Conservation (phyloP, 345 rosid species). For the Heritiera fomes region DNA sequence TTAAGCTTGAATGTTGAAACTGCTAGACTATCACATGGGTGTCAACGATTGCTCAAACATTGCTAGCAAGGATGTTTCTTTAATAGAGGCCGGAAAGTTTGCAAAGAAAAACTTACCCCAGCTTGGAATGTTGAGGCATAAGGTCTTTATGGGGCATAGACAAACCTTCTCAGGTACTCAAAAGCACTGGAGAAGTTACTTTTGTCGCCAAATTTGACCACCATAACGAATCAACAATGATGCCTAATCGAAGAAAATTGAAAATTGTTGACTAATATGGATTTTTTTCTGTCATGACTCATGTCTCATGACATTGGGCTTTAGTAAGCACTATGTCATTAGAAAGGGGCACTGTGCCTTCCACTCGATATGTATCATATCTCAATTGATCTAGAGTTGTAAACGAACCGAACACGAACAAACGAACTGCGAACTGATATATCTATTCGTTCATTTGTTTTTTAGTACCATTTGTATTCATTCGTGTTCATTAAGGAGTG, state of each 20-base stretch:
- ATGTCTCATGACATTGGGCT: neutral
- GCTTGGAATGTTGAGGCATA: neutral
- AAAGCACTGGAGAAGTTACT: slow-evolving; percentile 10
- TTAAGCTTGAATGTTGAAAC: slow-evolving; percentile 12
- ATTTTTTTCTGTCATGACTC: neutral
- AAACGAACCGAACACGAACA: too few relatives aligned
- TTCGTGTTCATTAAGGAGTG: too few relatives aligned
- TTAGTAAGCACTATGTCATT: neutral
- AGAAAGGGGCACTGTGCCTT: neutral
- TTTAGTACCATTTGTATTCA: too few relatives aligned
- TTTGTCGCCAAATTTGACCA: slow-evolving; percentile 17
- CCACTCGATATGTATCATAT: too few relatives aligned
- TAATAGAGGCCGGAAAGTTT: slow-evolving; percentile 22
- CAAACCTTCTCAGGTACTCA: slow-evolving; percentile 17
- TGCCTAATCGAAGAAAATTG: neutral
- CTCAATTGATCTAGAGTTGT: too few relatives aligned
- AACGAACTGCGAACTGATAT: too few relatives aligned
- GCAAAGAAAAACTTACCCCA: neutral
- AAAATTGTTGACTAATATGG: neutral
- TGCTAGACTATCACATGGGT: slow-evolving; percentile 19
- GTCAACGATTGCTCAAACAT: neutral
- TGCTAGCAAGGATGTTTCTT: neutral
- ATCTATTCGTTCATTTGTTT: too few relatives aligned
- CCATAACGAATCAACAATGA: neutral
- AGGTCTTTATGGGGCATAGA: neutral